A percentile compares a stretch with the other conserved stretches of the same genome.
Evolutionary conservation across 345 rosid genomes (phyloP).

Genomic region (Eucalyptus tenuipes): DNA sequence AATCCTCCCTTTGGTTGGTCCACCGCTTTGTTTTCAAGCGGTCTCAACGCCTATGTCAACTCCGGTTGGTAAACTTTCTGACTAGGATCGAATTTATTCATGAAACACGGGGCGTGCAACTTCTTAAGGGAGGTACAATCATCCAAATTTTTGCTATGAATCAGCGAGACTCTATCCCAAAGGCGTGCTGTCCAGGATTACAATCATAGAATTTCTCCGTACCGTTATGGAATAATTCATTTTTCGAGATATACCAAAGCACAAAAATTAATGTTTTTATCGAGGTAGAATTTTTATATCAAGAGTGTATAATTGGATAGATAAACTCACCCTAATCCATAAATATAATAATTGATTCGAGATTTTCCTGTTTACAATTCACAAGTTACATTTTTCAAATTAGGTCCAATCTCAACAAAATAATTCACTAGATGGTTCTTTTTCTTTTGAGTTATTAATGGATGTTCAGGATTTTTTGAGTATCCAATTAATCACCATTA

Average conservation of each 20-base stretch:
- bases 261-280: neutral
- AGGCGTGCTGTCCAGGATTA: neutral
- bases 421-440: neutral
- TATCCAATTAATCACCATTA: neutral
- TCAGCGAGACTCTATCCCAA: neutral
- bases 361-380: neutral
- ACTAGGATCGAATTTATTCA: neutral
- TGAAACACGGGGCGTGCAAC: neutral
- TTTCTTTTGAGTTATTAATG: neutral
- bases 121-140: neutral
- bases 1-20: neutral
- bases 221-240: neutral
- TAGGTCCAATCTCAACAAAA: neutral
- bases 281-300: neutral
- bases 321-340: neutral
- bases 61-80: neutral
- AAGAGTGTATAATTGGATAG: neutral
- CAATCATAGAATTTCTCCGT: neutral
- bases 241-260: neutral
- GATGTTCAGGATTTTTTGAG: neutral
- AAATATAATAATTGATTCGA: accelerated
- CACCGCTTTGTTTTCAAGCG: neutral
- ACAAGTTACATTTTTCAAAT: neutral
- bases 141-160: neutral
- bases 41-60: neutral